These are phyloP conservation scores for Alternaria ethzedia DNA, from an alignment of 2,329 filamentous ascomycete genomes.

Conservation along the genomic window DNA sequence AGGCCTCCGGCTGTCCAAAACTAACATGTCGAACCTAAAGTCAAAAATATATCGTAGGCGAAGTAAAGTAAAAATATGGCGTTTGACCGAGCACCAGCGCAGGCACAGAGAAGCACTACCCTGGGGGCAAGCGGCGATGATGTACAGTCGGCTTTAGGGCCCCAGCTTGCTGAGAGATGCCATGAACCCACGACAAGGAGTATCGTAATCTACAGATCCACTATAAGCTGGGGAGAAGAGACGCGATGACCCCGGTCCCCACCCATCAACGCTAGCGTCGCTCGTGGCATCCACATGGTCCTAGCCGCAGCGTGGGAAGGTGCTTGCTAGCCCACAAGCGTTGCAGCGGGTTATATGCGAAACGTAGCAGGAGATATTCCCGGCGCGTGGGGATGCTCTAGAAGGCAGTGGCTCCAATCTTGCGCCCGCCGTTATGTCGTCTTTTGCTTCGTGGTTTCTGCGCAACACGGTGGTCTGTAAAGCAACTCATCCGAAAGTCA, in stretches of 20 bases:
- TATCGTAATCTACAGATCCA: constrained; percentile 17
- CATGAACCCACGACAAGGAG: constrained; percentile 8
- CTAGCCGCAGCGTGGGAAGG: constrained; percentile 4
- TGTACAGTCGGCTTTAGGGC: constrained; percentile 24
- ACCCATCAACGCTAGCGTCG: constrained; percentile 13
- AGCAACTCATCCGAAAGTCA: not conserved
- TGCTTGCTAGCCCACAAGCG: not conserved
- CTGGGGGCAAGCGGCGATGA: constrained; percentile 26
- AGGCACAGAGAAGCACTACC: constrained; percentile 5
- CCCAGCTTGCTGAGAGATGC: constrained; percentile 14
- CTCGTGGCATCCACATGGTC: constrained; percentile 4
- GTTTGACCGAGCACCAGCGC: constrained; percentile 3
- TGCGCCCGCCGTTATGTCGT: not conserved
- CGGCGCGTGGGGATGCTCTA: not conserved
- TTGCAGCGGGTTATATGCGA: constrained; percentile 5
- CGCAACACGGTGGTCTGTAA: constrained; percentile 1
- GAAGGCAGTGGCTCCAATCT: not conserved
- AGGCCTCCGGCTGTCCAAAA: constrained; percentile 7
- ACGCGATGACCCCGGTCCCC: constrained; percentile 7
- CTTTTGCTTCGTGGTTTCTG: not conserved
- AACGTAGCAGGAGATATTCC: not conserved
- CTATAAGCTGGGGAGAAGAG: constrained; percentile 14
- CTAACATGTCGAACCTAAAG: constrained; percentile 28
- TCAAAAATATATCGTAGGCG: not conserved
- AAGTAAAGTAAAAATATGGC: constrained; percentile 4